Evolutionary conservation across 2,329 filamentous ascomycete species (phyloP).

Genomic region (Delphinella strobiligena): DNA sequence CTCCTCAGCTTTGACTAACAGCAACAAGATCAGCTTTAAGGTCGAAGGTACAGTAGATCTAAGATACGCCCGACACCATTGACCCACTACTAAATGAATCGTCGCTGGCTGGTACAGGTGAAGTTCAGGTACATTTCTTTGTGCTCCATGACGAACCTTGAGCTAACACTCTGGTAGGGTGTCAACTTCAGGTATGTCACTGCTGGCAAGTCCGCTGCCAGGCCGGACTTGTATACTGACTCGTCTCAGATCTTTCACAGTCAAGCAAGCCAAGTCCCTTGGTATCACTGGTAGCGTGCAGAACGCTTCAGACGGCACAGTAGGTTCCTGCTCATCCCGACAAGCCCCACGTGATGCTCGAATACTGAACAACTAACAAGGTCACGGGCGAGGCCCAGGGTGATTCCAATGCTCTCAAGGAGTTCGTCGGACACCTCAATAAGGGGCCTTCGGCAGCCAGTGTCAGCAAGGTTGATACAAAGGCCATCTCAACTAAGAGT

Average conservation of each 20-base stretch:
- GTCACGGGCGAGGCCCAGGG: slow-evolving; percentile 88
- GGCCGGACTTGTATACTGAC: not conserved
- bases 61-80: no score
- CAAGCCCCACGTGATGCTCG: not conserved
- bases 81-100: no score
- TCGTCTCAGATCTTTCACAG: slow-evolving; percentile 24
- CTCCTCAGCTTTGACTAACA: not conserved
- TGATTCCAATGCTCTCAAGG: slow-evolving; percentile 47
- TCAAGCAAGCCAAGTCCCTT: slow-evolving; percentile 29
- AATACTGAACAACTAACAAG: slow-evolving; percentile 31
- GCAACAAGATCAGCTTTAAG: slow-evolving; percentile 34
- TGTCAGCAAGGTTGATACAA: slow-evolving; percentile 63
- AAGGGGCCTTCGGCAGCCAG: slow-evolving; percentile 60
- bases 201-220: not conserved
- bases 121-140: slow-evolving; percentile 1
- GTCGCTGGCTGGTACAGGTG: no score
- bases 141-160: not conserved
- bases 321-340: slow-evolving; percentile 9
- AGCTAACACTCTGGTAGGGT: slow-evolving; percentile 29
- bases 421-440: slow-evolving; percentile 63
- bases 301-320: slow-evolving; percentile 34
- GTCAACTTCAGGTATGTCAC: slow-evolving; percentile 43
- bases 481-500: slow-evolving; percentile 51
- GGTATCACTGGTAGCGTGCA: slow-evolving; percentile 34
- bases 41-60: slow-evolving; percentile 35